A percentile compares a stretch with the other conserved stretches of the same genome.
Evolutionary conservation across 2,329 filamentous ascomycete species (phyloP).

Genomic region (Penicillium digitatum): DNA sequence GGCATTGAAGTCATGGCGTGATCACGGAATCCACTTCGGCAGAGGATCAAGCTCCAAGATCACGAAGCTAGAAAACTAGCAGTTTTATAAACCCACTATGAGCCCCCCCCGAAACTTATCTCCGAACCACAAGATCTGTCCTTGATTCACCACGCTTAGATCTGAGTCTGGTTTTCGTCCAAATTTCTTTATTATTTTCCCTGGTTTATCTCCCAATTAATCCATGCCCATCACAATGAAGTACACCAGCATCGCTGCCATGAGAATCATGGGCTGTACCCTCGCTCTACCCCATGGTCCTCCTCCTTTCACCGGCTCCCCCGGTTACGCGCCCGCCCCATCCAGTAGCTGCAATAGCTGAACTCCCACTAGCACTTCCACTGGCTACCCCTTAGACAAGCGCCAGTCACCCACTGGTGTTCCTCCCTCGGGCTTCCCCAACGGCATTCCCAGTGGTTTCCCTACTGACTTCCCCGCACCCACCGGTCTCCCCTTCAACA

Average conservation of each 20-base stretch:
- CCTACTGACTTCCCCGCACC: not conserved
- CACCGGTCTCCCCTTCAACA: not conserved
- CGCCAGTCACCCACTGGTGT: constrained; percentile 4
- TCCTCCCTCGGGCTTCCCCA: not conserved
- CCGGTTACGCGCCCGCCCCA: not conserved
- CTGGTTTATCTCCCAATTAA: not conserved
- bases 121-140: not conserved
- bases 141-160: constrained; percentile 4
- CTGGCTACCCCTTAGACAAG: constrained; percentile 1
- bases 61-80: not conserved
- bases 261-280: constrained; percentile 25
- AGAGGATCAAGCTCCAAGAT: constrained; percentile 3
- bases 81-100: constrained; percentile 15
- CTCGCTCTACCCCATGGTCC: constrained; percentile 18
- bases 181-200: not conserved
- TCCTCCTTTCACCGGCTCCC: not conserved
- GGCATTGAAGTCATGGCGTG: constrained; percentile 16
- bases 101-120: not conserved
- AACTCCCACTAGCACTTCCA: not conserved
- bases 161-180: not conserved
- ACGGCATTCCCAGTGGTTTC: not conserved
- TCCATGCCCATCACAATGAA: constrained; percentile 15
- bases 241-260: constrained; percentile 14
- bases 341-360: not conserved
- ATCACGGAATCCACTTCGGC: constrained; percentile 13